Evolutionary conservation across 306 rosid species (phyloP).

Genomic region (Crotalaria pallida): DNA sequence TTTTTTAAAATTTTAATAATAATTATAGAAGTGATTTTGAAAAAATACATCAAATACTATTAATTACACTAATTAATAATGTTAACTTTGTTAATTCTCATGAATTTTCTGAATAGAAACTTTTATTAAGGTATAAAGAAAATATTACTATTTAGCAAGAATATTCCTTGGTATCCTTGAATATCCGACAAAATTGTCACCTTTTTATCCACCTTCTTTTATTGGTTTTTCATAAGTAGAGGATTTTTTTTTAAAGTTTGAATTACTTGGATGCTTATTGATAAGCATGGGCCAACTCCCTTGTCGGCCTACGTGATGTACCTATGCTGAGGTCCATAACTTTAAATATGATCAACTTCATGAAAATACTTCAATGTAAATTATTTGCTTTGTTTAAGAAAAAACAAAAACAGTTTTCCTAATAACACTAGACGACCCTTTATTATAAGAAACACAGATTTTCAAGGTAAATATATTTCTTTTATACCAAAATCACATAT

Average conservation of each 20-base stretch:
- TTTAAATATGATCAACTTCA: constrained; percentile 23
- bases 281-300: constrained; percentile 19
- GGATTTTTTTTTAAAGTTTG: constrained; percentile 4
- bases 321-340: constrained; percentile 6
- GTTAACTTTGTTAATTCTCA: too few species aligned
- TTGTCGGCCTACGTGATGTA: constrained; percentile 14
- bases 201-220: background rate
- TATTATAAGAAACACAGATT: too few species aligned
- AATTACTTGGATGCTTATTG: background rate
- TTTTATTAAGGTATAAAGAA: too few species aligned
- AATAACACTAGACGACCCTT: too few species aligned
- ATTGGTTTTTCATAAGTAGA: background rate
- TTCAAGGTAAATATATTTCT: too few species aligned
- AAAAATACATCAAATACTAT: too few species aligned
- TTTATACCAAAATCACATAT: too few species aligned
- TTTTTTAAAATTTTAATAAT: too few species aligned
- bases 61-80: too few species aligned
- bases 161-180: constrained; percentile 3
- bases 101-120: too few species aligned
- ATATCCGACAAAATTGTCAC: background rate
- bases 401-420: background rate
- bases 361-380: constrained; percentile 12
- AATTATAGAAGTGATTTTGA: too few species aligned
- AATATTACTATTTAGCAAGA: background rate
- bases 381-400: background rate